phyloP scores from a whole-genome alignment of 768 basidiomycete species.

The Mrakia gelida region DNA sequence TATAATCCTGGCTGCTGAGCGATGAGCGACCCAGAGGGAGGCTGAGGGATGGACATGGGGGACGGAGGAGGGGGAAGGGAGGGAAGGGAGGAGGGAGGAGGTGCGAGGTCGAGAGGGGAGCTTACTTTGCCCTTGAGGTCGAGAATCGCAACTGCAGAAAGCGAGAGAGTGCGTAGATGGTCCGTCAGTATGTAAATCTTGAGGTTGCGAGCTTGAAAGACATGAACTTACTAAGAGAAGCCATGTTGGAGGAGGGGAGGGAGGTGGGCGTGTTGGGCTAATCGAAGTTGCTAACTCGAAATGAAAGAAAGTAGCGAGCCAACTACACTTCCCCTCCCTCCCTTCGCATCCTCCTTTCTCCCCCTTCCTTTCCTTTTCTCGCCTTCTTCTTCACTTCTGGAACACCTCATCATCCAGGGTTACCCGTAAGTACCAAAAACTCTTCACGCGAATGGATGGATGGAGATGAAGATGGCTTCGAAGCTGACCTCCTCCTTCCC shows the following conservation, averaged over 20 bases:
- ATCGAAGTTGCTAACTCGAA: neutral
- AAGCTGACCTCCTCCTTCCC: neutral
- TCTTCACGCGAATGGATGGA: neutral
- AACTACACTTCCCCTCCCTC: neutral
- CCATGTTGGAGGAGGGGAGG: neutral
- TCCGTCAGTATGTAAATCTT: neutral
- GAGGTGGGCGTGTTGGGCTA: neutral
- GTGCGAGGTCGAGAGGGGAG: neutral
- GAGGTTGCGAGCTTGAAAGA: neutral
- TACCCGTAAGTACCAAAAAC: neutral
- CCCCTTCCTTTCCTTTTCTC: neutral
- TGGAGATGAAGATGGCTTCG: neutral
- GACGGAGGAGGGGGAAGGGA: neutral
- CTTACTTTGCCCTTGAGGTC: conserved; percentile 88
- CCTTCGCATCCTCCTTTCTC: neutral
- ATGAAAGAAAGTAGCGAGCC: neutral
- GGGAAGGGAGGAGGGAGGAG: neutral
- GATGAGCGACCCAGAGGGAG: neutral
- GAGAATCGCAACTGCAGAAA: conserved; percentile 66
- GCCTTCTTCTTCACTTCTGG: neutral
- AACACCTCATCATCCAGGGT: neutral
- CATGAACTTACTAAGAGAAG: neutral
- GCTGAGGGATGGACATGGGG: neutral
- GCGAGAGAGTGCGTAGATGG: neutral
- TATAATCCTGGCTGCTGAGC: neutral